Percentiles rank a stretch among this genome's conserved stretches.
Evolutionary conservation across 176 grass and related monocot genomes (phyloP).

Genomic region (Echinochloa phyllopogon): DNA sequence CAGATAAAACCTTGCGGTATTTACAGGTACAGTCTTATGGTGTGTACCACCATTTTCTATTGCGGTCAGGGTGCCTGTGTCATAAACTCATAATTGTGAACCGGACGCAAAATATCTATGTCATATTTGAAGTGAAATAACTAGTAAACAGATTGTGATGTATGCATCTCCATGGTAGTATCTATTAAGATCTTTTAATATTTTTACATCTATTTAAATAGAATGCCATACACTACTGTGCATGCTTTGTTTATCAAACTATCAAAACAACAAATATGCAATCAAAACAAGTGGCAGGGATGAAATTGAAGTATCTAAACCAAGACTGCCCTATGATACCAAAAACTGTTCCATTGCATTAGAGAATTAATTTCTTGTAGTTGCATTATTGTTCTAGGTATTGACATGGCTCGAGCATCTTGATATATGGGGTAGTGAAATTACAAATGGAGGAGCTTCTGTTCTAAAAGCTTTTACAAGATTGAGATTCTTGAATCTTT

Average conservation of each 20-base stretch:
- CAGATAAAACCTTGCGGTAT: conserved; percentile 60
- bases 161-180: not conserved
- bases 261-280: not conserved
- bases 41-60: not conserved
- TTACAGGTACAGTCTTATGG: conserved; percentile 57
- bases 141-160: not conserved
- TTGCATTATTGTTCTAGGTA: conserved; percentile 59
- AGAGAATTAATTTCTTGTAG: not conserved
- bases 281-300: not conserved
- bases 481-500: conserved; percentile 78
- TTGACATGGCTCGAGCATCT: conserved; percentile 76
- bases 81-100: not conserved
- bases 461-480: conserved; percentile 59
- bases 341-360: not conserved
- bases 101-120: not conserved
- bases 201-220: not conserved
- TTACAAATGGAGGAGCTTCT: conserved; percentile 65
- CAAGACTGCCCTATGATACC: not conserved
- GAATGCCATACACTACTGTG: not conserved
- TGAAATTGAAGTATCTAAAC: not conserved
- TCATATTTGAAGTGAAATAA: not conserved
- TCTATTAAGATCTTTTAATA: not conserved
- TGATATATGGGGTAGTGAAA: conserved; percentile 90
- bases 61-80: not conserved
- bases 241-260: not conserved